phyloP scores from a whole-genome alignment of 371 early-diverging fungal genomes.

The Circinella minor region DNA sequence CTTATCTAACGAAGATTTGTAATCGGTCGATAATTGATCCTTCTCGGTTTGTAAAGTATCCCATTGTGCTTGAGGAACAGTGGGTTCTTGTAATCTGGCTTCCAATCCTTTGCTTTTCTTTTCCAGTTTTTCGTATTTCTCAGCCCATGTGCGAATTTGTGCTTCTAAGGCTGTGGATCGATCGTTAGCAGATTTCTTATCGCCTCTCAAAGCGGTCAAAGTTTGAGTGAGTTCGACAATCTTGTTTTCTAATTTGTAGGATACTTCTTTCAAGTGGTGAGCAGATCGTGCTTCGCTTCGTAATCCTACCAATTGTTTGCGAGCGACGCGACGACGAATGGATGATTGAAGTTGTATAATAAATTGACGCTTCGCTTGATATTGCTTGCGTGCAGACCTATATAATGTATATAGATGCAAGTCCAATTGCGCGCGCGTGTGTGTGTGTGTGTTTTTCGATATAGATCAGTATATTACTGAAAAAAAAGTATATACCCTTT shows the following conservation, averaged over 20 bases:
- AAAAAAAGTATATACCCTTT: no score
- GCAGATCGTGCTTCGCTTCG: conserved; percentile 91
- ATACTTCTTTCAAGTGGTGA: conserved; percentile 91
- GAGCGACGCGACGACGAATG: conserved; percentile 79
- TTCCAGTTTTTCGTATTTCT: conserved; percentile 69
- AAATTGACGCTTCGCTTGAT: conserved; percentile 51
- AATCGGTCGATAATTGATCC: conserved; percentile 43
- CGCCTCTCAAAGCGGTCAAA: conserved; percentile 71
- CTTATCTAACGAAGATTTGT: conserved; percentile 56
- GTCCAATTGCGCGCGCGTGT: no score
- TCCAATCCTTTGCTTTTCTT: conserved; percentile 55
- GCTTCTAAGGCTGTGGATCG: conserved; percentile 68
- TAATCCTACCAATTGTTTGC: conserved; percentile 62
- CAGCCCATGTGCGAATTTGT: conserved; percentile 74
- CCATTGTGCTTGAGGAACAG: conserved; percentile 66
- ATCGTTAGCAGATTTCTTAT: conserved; percentile 64
- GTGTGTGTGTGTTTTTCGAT: no score
- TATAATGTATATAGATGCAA: background rate
- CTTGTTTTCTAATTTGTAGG: conserved; percentile 95
- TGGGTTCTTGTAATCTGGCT: conserved; percentile 59
- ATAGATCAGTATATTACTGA: no score
- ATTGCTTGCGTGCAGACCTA: conserved; percentile 66
- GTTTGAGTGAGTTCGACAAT: conserved; percentile 91
- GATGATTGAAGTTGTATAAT: conserved; percentile 85
- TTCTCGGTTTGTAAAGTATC: conserved; percentile 61